phyloP scores from a whole-genome alignment of 495 filamentous ascomycete genomes.

The Cairneyella variabilis region DNA sequence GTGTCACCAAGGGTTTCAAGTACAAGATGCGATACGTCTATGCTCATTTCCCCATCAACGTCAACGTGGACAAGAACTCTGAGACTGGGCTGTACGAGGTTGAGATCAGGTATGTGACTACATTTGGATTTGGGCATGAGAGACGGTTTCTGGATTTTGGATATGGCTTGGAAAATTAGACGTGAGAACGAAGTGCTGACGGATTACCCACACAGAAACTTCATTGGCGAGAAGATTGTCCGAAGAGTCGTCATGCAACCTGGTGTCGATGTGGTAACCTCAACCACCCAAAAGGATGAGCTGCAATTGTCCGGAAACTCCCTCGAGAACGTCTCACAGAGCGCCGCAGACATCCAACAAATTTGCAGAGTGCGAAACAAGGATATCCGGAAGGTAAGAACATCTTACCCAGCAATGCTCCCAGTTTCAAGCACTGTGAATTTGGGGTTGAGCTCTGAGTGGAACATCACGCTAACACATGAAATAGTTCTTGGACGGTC shows the following conservation, averaged over 20 bases:
- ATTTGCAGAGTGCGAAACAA: constrained; percentile 99
- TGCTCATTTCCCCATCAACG: constrained; percentile 99
- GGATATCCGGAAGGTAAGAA: constrained; percentile 98
- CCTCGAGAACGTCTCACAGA: constrained; percentile 93
- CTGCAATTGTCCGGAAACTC: constrained; percentile 89
- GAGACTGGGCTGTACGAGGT: constrained; percentile 86
- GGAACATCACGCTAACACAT: constrained; percentile 1
- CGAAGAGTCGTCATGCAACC: constrained; percentile 81
- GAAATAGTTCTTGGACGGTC: constrained; percentile 92
- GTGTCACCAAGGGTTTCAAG: constrained; percentile 97
- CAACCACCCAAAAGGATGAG: constrained; percentile 94
- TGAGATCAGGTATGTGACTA: constrained; percentile 84
- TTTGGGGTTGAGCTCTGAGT: background rate
- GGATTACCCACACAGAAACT: constrained; percentile 73
- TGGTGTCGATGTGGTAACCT: constrained; percentile 86
- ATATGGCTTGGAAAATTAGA: background rate
- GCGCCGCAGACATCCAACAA: constrained; percentile 98
- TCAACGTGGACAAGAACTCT: constrained; percentile 94
- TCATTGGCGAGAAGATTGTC: constrained; percentile 99
- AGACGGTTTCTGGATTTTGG: too few species aligned
- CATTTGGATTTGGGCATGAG: constrained; percentile 1
- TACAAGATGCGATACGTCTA: constrained; percentile 99
- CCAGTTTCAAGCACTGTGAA: background rate
- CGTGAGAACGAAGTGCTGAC: constrained; percentile 28
- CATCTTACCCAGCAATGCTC: too few species aligned